Percentiles rank a stretch among this genome's conserved stretches.
These are phyloP conservation scores for Colletotrichum noveboracense DNA, from an alignment of 2,329 filamentous ascomycete species.

Conservation along the genomic window DNA sequence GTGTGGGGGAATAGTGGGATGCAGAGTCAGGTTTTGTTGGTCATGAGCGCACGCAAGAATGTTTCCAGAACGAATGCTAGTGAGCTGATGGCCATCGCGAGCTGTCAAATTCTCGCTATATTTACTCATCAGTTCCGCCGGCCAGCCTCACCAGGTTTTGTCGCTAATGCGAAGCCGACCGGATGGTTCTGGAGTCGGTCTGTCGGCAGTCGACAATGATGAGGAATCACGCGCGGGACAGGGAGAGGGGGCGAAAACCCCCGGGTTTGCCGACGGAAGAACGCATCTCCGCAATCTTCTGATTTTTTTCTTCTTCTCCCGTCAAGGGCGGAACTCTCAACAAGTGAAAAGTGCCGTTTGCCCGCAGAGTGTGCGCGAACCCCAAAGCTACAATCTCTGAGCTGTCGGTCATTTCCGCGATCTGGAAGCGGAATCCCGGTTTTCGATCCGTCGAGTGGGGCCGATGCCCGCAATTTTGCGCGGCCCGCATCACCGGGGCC, in stretches of 20 bases:
- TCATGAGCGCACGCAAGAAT: neutral
- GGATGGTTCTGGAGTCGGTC: neutral
- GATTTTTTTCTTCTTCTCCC: neutral
- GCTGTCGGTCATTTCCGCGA: neutral
- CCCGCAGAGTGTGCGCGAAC: neutral
- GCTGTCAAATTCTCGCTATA: neutral
- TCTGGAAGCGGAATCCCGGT: neutral
- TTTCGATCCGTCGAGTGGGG: neutral
- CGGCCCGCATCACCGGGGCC: neutral
- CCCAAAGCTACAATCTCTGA: neutral
- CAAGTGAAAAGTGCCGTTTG: rapidly evolving
- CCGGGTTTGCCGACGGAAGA: neutral
- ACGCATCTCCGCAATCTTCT: neutral
- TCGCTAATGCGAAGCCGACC: neutral
- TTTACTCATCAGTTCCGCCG: neutral
- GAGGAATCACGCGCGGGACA: neutral
- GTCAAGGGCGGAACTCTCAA: neutral
- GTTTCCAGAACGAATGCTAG: neutral
- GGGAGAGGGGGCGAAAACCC: neutral
- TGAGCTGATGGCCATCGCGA: neutral
- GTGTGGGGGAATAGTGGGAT: conserved; percentile 1
- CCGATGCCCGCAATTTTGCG: neutral
- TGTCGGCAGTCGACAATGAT: neutral
- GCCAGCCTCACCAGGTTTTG: neutral
- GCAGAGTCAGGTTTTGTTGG: neutral